phyloP scores from a whole-genome alignment of 2,329 filamentous ascomycete species.

The Trichoderma arundinaceum region DNA sequence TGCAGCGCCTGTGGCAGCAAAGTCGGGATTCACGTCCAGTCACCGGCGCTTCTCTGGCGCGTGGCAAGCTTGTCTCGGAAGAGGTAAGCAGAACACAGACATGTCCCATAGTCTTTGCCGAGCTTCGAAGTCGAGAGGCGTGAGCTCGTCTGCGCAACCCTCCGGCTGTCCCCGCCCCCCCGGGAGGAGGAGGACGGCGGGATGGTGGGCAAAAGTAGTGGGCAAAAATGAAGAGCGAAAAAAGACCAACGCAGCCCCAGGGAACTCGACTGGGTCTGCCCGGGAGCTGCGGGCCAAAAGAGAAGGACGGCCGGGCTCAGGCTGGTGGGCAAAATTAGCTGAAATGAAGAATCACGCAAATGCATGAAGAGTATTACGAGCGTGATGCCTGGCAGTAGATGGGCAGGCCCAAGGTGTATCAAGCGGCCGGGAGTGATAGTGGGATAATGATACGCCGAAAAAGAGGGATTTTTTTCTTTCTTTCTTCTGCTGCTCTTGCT shows the following conservation, averaged over 20 bases:
- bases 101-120: not conserved
- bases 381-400: not conserved
- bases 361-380: not conserved
- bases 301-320: not conserved
- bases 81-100: slow-evolving; percentile 3
- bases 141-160: not conserved
- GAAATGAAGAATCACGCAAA: not conserved
- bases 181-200: not conserved
- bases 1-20: slow-evolving; percentile 18
- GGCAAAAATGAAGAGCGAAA: not conserved
- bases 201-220: not conserved
- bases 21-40: slow-evolving; percentile 18
- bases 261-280: not conserved
- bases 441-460: not conserved
- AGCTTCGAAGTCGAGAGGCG: not conserved
- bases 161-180: too few relatives aligned
- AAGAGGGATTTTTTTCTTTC: not conserved
- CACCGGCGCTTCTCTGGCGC: slow-evolving; percentile 24
- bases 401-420: not conserved
- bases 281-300: slow-evolving; percentile 5
- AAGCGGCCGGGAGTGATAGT: not conserved
- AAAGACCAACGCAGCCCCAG: not conserved
- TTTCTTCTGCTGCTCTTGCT: not conserved
- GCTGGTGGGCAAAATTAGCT: slow-evolving; percentile 23
- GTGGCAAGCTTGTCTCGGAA: slow-evolving; percentile 29